Percentiles rank a stretch among this genome's conserved stretches.
phyloP scores from a whole-genome alignment of 306 rosid genomes.

The Geum urbanum region DNA sequence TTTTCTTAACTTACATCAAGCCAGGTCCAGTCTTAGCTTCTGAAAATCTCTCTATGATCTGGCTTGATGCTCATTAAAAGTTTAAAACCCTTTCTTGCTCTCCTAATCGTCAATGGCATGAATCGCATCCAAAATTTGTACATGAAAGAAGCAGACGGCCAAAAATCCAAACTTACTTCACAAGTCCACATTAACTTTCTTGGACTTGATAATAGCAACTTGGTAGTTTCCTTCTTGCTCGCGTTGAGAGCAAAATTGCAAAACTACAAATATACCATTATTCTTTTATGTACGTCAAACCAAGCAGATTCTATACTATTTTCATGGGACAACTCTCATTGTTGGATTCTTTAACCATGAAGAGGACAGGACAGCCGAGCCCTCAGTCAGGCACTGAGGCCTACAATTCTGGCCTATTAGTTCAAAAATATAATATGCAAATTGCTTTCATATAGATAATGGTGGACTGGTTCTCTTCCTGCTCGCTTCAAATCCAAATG shows the following conservation, averaged over 20 bases:
- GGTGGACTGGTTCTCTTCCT: not conserved
- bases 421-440: not conserved
- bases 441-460: not conserved
- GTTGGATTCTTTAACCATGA: not conserved
- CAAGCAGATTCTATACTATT: not conserved
- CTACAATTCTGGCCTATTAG: conserved; percentile 1
- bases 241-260: not conserved
- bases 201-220: not conserved
- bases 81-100: not conserved
- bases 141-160: not conserved
- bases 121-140: not conserved
- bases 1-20: no score
- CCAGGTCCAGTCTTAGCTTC: not conserved
- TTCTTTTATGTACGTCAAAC: not conserved
- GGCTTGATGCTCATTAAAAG: no score
- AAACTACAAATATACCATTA: not conserved
- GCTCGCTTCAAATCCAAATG: not conserved
- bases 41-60: no score
- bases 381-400: conserved; percentile 11
- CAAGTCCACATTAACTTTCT: not conserved
- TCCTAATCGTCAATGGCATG: not conserved
- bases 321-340: not conserved
- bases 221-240: not conserved
- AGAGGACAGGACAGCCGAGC: not conserved
- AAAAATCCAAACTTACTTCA: not conserved